Base-by-base conservation (phyloP, 495 filamentous ascomycete genomes). In the Hyphodiscus hymeniophilus region DNA sequence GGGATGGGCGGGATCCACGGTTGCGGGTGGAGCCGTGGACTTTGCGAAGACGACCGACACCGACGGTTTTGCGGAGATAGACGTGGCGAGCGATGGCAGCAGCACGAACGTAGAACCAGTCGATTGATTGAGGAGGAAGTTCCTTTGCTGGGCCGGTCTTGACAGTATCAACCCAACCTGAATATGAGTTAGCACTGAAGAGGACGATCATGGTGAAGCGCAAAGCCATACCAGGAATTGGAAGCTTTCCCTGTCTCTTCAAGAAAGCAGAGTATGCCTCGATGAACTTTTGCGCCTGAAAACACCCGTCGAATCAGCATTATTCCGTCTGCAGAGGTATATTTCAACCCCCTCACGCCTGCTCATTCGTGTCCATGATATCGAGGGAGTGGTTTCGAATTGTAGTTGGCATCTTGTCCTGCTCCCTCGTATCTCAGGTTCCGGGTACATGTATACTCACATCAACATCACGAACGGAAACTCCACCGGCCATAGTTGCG, bases 51-150 rank as follows among this genome's bases (percentile, higher is more conserved):
- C 89, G 86, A 65, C 87, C 87, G 51, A 98, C 90, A 76, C 92
- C 92, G 65, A 98, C 90, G 62, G 90, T 95, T 78, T 97, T 97
- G 71, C 92, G 83, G 69, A 98, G 80, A 77, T 98, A 98, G 77
- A 97, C 80, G 75, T 98, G 92, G 64, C 92, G 92, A 60, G 92
- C 92, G 66, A 96, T 81, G 59, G 89, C 76, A 59, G 92, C 92
- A 65, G 91, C 89, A 65, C 92, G 91, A 69, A 95, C 78, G 84
- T 97, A 98, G 84, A 87, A 98, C 90, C 90, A 95, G 77, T 96
- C 90, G 62, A 87, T 84, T 64, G 85, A 85, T 81, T 95, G 91
- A 62, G 91, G 91, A 60, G 91, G 91, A 57, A 97, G 86, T 76
- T 97, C 91, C 73, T 95, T 95, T 67, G 84, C 83, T 66, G 81